These are phyloP conservation scores for Penicillium sp. DNA, from an alignment of 2,329 filamentous ascomycete genomes.

Conservation along the genomic window DNA sequence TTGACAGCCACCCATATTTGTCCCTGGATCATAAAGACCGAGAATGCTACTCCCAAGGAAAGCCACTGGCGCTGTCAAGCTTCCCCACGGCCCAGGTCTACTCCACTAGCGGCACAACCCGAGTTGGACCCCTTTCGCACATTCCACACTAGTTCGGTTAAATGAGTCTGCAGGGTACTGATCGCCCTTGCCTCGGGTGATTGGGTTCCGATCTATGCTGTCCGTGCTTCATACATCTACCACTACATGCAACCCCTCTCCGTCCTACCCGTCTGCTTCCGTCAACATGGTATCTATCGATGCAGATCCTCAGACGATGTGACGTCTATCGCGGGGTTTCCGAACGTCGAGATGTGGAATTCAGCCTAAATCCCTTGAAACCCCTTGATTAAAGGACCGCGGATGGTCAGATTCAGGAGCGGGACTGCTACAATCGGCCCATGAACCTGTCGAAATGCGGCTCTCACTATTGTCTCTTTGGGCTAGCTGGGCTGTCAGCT, in stretches of 20 bases:
- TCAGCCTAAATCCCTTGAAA: slow-evolving; percentile 2
- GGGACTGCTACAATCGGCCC: not conserved
- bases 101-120: not conserved
- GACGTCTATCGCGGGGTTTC: not conserved
- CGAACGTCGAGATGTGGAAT: not conserved
- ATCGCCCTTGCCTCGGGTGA: not conserved
- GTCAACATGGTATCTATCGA: not conserved
- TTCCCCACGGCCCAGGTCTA: not conserved
- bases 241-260: not conserved
- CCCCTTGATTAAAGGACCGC: not conserved
- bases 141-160: not conserved
- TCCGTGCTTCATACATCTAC: not conserved
- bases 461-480: not conserved
- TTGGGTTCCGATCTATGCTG: not conserved
- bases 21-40: not conserved
- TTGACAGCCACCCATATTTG: no score
- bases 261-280: not conserved
- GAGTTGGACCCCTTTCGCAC: not conserved
- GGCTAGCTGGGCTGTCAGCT: not conserved
- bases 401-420: not conserved
- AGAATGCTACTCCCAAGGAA: not conserved
- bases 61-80: not conserved
- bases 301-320: slow-evolving; percentile 4
- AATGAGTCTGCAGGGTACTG: not conserved
- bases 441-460: slow-evolving; percentile 2